Conservation (phyloP, 1,284 basidiomycete species). For the Ustilago loliicola region DNA sequence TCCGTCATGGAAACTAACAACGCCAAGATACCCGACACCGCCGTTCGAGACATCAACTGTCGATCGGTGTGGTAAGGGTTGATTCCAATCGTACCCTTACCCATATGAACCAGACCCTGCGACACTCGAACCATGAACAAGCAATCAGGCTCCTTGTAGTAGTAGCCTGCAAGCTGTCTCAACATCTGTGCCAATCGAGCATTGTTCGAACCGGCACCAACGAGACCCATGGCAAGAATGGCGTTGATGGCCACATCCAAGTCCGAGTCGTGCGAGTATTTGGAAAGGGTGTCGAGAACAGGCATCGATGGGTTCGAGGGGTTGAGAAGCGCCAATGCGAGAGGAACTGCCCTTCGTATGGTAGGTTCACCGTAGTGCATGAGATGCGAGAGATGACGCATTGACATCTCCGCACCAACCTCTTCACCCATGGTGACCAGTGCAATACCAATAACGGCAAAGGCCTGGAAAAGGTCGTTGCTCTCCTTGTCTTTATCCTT, state of each 20-base stretch:
- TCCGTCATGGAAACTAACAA: conserved; percentile 93
- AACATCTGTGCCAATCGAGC: conserved; percentile 98
- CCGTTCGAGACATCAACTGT: conserved; percentile 87
- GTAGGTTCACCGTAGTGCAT: conserved; percentile 98
- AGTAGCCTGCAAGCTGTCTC: conserved; percentile 94
- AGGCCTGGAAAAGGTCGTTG: conserved; percentile 89
- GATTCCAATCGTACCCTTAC: conserved; percentile 97
- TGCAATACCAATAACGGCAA: conserved; percentile 93
- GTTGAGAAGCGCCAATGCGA: conserved; percentile 93
- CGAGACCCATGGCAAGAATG: conserved; percentile 98
- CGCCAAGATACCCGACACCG: conserved; percentile 90
- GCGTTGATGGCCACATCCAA: conserved; percentile 94
- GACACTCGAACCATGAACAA: conserved; percentile 96
- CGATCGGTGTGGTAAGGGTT: conserved; percentile 98
- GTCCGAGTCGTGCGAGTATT: conserved; percentile 99
- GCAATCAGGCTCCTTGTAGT: conserved; percentile 96
- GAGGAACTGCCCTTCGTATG: conserved; percentile 92
- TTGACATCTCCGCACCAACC: conserved; percentile 88
- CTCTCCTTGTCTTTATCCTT: conserved; percentile 73
- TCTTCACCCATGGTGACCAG: conserved; percentile 99
- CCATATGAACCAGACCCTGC: conserved; percentile 97
- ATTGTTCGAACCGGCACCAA: conserved; percentile 98
- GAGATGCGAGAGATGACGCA: conserved; percentile 69
- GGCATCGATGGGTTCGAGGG: conserved; percentile 96
- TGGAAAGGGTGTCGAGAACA: conserved; percentile 97